Conservation (phyloP, 768 basidiomycete species). For the Boletus sp. region DNA sequence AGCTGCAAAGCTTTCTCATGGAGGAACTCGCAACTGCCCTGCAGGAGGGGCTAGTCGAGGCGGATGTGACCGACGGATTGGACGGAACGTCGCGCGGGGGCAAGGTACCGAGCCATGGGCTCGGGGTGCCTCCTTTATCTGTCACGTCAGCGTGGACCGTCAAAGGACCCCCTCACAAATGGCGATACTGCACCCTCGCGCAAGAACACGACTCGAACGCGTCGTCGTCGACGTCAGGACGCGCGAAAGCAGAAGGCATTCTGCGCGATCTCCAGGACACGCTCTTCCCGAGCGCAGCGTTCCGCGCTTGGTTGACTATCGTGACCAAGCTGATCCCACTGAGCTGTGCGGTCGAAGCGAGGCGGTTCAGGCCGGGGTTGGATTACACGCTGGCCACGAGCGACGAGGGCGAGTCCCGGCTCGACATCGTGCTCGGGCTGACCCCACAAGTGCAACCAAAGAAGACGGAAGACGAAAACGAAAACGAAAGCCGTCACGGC, state of each 20-base stretch:
- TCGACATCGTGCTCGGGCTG: constrained; percentile 85
- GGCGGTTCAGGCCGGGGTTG: constrained; percentile 87
- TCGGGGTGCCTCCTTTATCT: constrained; percentile 46
- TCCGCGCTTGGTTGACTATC: constrained; percentile 84
- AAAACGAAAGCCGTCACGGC: constrained; percentile 13
- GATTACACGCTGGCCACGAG: constrained; percentile 95
- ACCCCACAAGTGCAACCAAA: constrained; percentile 57
- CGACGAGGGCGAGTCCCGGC: constrained; percentile 73
- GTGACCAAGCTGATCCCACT: constrained; percentile 73
- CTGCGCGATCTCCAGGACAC: constrained; percentile 60
- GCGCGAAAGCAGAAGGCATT: constrained; percentile 18
- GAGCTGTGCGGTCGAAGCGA: constrained; percentile 71
- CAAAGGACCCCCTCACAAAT: constrained; percentile 90
- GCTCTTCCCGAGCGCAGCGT: constrained; percentile 76
- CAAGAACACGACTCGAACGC: not conserved
- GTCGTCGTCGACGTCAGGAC: constrained; percentile 7
- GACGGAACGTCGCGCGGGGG: constrained; percentile 46
- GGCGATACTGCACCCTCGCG: constrained; percentile 78
- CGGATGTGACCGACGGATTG: constrained; percentile 65
- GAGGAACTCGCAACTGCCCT: constrained; percentile 66
- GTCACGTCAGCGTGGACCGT: constrained; percentile 61
- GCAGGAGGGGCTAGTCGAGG: constrained; percentile 59
- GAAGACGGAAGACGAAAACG: constrained; percentile 12
- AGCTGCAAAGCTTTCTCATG: constrained; percentile 83
- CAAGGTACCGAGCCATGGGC: constrained; percentile 63